A percentile compares a stretch with the other conserved stretches of the same genome.
These are phyloP conservation scores for Phytophthora pisi DNA, from an alignment of 352 stramenopile species.

Conservation along the genomic window DNA sequence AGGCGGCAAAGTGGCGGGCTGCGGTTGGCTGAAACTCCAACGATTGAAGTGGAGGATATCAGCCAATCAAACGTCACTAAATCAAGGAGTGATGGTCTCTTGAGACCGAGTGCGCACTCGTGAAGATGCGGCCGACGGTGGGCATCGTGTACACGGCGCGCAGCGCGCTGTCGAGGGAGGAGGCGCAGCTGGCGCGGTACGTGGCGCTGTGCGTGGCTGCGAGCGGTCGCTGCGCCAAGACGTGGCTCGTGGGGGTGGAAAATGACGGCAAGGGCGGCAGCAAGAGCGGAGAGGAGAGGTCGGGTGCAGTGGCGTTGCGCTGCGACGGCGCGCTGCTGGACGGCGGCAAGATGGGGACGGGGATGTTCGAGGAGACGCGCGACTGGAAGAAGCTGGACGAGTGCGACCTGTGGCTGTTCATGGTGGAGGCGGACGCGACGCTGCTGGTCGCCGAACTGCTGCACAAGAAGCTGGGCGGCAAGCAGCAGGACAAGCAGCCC, in stretches of 20 bases:
- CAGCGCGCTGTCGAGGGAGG: constrained; percentile 57
- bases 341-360: constrained; percentile 20
- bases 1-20: constrained; percentile 15
- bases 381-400: constrained; percentile 45
- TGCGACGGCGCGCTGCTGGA: constrained; percentile 58
- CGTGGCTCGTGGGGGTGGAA: constrained; percentile 47
- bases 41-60: constrained; percentile 24
- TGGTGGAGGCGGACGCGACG: constrained; percentile 57
- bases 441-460: constrained; percentile 46
- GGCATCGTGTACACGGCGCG: constrained; percentile 61
- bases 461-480: constrained; percentile 43
- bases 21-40: constrained; percentile 23
- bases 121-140: constrained; percentile 39
- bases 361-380: constrained; percentile 48
- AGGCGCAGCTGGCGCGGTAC: constrained; percentile 66
- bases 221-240: constrained; percentile 55
- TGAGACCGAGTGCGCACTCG: constrained; percentile 4
- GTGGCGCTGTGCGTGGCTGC: constrained; percentile 58
- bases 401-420: constrained; percentile 68
- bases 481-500: constrained; percentile 32
- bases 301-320: constrained; percentile 35
- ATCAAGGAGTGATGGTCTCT: constrained; percentile 17
- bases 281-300: not conserved
- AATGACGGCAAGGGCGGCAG: not conserved
- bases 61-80: not conserved